Base-by-base conservation (phyloP, 371 early-diverging fungal genomes). In the Syncephalis plumigaleata region DNA sequence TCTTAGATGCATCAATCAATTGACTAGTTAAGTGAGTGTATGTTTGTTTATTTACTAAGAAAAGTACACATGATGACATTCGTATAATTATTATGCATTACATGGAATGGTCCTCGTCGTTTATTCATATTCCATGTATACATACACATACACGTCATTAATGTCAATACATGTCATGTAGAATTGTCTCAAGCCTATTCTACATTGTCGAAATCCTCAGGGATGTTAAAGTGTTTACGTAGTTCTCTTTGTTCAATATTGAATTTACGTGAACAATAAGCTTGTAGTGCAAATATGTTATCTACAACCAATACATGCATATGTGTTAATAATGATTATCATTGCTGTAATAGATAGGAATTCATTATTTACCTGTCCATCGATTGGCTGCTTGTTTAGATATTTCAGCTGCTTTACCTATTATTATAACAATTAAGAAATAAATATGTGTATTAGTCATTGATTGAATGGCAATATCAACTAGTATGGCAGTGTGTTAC, bases 251-350 rank as follows among this genome's bases (percentile, higher is more conserved):
- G 58, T 7, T 79, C 75, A 40, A 91, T 75, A 45, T 64, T 66
- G 61, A 85, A 90, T 52, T 78, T 84, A 48, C 83, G 69, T 44
- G 69, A 59, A 52, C 86, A 79, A 63, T 90, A 89, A 13, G 78
- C 67, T 61, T 91, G 84, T 31, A 96, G 60, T 9, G 68, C 64
- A 70, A 91, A 93, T 11, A 98, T 79, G 45, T 91, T 89, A 40
- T 96, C 95, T 71, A 53, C 36, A 18, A 39, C n/a, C 26, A 11
- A n/a, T 24, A n/a, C n/a, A n/a, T n/a, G n/a, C n/a, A n/a, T n/a
- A n/a, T n/a, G n/a, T n/a, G n/a, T n/a, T n/a, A n/a, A n/a, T n/a
- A n/a, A n/a, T n/a, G n/a, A n/a, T n/a, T n/a, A n/a, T n/a, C n/a
- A n/a, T n/a, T n/a, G n/a, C n/a, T n/a, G n/a, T n/a, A n/a, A n/a